These are phyloP conservation scores for Penicillium angulare DNA, from an alignment of 495 filamentous ascomycete species.

Conservation along the genomic window DNA sequence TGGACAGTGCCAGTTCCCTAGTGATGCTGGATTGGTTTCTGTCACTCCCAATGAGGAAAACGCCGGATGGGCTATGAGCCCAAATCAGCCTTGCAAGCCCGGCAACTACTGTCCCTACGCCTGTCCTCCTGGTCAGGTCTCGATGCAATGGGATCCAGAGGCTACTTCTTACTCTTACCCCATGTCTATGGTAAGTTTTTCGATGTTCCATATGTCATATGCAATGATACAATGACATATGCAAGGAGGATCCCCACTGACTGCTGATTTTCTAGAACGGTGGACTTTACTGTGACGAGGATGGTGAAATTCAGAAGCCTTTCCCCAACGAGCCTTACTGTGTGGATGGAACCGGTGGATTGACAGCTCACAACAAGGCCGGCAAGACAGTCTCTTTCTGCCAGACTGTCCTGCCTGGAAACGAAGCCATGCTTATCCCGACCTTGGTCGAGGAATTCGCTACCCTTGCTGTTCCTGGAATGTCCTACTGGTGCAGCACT, in stretches of 20 bases:
- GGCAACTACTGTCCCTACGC: slow-evolving; percentile 77
- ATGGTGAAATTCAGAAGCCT: slow-evolving; percentile 67
- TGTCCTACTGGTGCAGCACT: slow-evolving; percentile 68
- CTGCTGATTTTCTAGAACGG: slow-evolving; percentile 57
- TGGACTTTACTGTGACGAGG: slow-evolving; percentile 69
- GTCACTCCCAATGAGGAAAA: slow-evolving; percentile 65
- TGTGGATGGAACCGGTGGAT: slow-evolving; percentile 63
- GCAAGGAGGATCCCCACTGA: slow-evolving; percentile 16
- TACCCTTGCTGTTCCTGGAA: slow-evolving; percentile 68
- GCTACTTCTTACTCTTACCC: slow-evolving; percentile 68
- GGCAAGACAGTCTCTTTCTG: slow-evolving; percentile 67
- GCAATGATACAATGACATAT: slow-evolving; percentile 9
- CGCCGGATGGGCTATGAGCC: slow-evolving; percentile 81
- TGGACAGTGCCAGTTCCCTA: slow-evolving; percentile 63
- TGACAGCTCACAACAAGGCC: slow-evolving; percentile 63
- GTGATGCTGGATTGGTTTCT: slow-evolving; percentile 63
- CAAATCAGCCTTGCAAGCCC: slow-evolving; percentile 67
- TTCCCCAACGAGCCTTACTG: slow-evolving; percentile 71
- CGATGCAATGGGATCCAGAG: slow-evolving; percentile 75
- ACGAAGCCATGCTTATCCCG: slow-evolving; percentile 85
- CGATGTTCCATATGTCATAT: slow-evolving; percentile 13
- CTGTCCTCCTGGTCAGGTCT: slow-evolving; percentile 72
- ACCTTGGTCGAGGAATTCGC: slow-evolving; percentile 55
- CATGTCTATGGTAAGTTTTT: slow-evolving; percentile 65
- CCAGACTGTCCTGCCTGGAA: slow-evolving; percentile 82